These are phyloP conservation scores for Oryza nivara DNA, from an alignment of 176 grass and related monocot genomes.

Conservation along the genomic window DNA sequence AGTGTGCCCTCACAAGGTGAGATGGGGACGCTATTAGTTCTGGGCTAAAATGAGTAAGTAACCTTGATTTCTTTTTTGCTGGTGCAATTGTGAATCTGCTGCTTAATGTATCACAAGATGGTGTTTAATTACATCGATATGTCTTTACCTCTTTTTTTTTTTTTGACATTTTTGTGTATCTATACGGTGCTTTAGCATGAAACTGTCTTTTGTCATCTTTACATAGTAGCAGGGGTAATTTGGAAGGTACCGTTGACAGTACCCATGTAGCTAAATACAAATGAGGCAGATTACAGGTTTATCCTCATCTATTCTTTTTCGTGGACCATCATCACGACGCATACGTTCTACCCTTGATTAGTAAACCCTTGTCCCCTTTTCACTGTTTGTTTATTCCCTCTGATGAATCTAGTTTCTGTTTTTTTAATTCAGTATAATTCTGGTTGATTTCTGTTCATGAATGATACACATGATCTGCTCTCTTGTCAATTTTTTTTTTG, in stretches of 20 bases:
- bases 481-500: background rate
- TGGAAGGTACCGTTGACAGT: constrained; percentile 29
- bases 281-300: constrained; percentile 41
- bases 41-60: constrained; percentile 46
- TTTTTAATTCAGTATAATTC: background rate
- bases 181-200: constrained; percentile 43
- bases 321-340: background rate
- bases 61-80: constrained; percentile 47
- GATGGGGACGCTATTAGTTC: constrained; percentile 32
- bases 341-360: background rate
- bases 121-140: constrained; percentile 48
- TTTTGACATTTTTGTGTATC: constrained; percentile 50
- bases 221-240: constrained; percentile 51
- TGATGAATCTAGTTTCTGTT: background rate
- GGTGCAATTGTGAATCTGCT: constrained; percentile 50
- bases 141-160: constrained; percentile 22
- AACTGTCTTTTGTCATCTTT: constrained; percentile 16
- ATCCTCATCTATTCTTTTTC: constrained; percentile 28
- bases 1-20: background rate
- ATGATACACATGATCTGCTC: background rate
- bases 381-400: background rate
- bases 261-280: constrained; percentile 47
- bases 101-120: constrained; percentile 55
- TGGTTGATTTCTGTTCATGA: background rate
- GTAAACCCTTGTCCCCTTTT: background rate